Evolutionary conservation across 495 filamentous ascomycete species (phyloP).

Genomic region (Aspergillus leporis): DNA sequence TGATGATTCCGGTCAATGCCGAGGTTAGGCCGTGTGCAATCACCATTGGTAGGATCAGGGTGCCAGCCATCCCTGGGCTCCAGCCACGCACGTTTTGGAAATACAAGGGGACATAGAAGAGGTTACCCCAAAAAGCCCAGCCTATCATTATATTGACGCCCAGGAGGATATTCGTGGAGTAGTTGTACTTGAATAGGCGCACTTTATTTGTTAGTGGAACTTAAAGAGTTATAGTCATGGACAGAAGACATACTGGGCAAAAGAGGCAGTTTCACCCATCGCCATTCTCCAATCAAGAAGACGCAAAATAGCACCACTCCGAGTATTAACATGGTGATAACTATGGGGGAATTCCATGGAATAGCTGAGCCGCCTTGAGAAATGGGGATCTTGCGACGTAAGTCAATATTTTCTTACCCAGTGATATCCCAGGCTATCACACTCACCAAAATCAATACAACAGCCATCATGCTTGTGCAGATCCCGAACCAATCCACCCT

Average conservation of each 20-base stretch:
- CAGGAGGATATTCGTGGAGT: constrained; percentile 7
- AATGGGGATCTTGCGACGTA: constrained; percentile 24
- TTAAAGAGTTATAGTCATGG: background rate
- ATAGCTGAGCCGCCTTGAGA: constrained; percentile 40
- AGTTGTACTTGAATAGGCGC: background rate
- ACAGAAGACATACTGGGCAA: constrained; percentile 14
- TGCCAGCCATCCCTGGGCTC: constrained; percentile 34
- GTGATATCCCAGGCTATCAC: background rate
- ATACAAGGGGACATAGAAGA: constrained; percentile 52
- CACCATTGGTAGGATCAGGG: constrained; percentile 42
- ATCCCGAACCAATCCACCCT: constrained; percentile 36
- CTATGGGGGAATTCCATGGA: constrained; percentile 37
- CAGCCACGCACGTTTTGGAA: constrained; percentile 42
- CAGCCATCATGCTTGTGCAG: constrained; percentile 23
- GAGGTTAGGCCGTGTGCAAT: constrained; percentile 23
- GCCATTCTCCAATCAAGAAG: constrained; percentile 43
- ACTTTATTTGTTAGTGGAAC: background rate
- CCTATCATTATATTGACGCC: background rate
- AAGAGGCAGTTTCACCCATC: background rate
- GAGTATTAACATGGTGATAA: constrained; percentile 35
- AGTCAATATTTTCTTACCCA: background rate
- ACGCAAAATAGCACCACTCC: constrained; percentile 29
- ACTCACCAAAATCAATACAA: constrained; percentile 38
- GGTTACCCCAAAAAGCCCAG: constrained; percentile 17
- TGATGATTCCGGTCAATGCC: background rate